Evolutionary conservation across 2,329 filamentous ascomycete genomes (phyloP).

Genomic region (Sclerotinia sclerotiorum): DNA sequence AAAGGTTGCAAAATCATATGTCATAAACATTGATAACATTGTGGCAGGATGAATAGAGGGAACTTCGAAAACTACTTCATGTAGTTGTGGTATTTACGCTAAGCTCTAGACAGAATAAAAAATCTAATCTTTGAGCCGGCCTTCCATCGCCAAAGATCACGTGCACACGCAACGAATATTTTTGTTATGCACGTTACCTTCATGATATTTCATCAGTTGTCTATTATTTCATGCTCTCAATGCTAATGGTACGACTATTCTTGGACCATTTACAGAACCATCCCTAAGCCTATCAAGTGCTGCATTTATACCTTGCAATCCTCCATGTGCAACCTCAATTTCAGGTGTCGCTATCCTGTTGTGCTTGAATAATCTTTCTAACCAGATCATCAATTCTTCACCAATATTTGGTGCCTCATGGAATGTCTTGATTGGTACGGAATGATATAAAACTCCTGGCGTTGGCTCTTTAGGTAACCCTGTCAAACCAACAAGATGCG

Average conservation of each 20-base stretch:
- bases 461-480: constrained; percentile 59
- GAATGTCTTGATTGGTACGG: constrained; percentile 73
- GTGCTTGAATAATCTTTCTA: constrained; percentile 62
- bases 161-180: not conserved
- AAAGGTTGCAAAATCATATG: not conserved
- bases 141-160: not conserved
- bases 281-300: constrained; percentile 65
- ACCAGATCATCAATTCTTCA: constrained; percentile 61
- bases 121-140: no score
- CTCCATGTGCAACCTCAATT: constrained; percentile 63
- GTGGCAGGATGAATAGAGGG: not conserved
- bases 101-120: not conserved
- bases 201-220: not conserved
- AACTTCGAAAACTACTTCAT: no score
- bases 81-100: not conserved
- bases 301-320: constrained; percentile 65
- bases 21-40: not conserved
- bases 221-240: not conserved
- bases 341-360: constrained; percentile 59
- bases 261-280: constrained; percentile 66
- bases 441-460: constrained; percentile 34
- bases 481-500: constrained; percentile 66
- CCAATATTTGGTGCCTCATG: constrained; percentile 67
- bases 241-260: constrained; percentile 57
- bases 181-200: not conserved